phyloP scores from a whole-genome alignment of 2,329 filamentous ascomycete genomes.

The Fonsecaea multimorphosa region DNA sequence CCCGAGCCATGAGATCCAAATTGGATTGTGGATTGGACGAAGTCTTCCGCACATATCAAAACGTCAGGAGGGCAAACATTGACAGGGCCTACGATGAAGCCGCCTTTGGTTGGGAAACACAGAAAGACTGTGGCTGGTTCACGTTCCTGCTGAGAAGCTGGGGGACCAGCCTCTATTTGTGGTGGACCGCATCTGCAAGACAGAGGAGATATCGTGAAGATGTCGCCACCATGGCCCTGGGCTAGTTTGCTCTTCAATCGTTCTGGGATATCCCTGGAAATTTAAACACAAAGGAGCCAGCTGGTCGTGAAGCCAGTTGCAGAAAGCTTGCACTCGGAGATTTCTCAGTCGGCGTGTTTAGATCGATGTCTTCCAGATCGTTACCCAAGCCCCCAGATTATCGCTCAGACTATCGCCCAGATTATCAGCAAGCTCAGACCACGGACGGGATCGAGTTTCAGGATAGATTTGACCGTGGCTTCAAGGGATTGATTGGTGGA shows the following conservation, averaged over 20 bases:
- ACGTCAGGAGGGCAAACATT: constrained; percentile 18
- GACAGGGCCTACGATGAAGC: constrained; percentile 27
- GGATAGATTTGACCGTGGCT: constrained; percentile 3
- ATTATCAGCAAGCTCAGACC: constrained; percentile 2
- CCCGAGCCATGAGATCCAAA: constrained; percentile 17
- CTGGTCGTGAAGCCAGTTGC: not conserved
- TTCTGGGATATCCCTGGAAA: not conserved
- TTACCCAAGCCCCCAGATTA: not conserved
- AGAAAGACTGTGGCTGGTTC: constrained; percentile 32
- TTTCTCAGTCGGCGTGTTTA: too few relatives aligned
- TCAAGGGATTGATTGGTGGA: constrained; percentile 18
- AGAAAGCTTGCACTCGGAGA: not conserved
- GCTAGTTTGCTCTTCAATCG: not conserved
- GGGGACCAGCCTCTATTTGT: constrained; percentile 26
- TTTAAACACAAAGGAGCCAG: not conserved
- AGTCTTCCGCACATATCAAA: constrained; percentile 22
- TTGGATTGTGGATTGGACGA: constrained; percentile 4
- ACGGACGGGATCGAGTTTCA: not conserved
- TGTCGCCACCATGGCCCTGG: constrained; percentile 25
- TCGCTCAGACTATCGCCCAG: not conserved
- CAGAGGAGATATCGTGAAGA: constrained; percentile 29
- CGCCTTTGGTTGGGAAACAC: constrained; percentile 29
- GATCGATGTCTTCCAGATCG: too few relatives aligned
- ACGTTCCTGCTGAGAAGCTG: constrained; percentile 26
- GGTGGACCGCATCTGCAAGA: constrained; percentile 29